Base-by-base conservation (phyloP, 2,329 filamentous ascomycete species). In the Pseudocercospora ulei region DNA sequence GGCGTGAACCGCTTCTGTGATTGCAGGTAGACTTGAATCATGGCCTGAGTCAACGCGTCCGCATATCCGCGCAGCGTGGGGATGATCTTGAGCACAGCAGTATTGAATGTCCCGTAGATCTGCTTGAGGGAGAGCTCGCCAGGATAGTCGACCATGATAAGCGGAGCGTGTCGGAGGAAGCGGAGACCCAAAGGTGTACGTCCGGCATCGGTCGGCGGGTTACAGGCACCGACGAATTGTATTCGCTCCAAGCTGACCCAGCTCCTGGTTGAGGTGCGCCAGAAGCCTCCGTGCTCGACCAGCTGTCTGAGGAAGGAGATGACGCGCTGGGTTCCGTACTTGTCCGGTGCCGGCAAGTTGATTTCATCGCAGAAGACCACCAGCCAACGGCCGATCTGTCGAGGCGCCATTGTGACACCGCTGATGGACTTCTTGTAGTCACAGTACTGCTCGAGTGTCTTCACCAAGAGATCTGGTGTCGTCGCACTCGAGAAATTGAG, bases 331-430 rank as follows among this genome's bases (percentile, higher is more conserved):
- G 92, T 98, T 39, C 87, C 88, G 60, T 99, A 99, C 55, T 86
- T 88, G 65, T 99, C 90, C 3, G 90, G 90, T 3, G 90, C 88
- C 4, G 90, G 90, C 69, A 99, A 72, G 64, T 99, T 99, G 67
- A 99, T 98, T 62, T 99, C 90, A 60, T 99, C 90, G 56, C 90
- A 99, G 72, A 99, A 99, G 47, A 99, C 77, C 29, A 99, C 88
- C 23, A 99, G 73, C 90, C 90, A 99, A 52, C 88, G 80, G 13
- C 90, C 90, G 53, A 98, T 93, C 60, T 98, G 92, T 4, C 82
- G 93, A 0, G 90, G 90, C 14, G 88, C 93, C 49, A 99, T 80
- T 55, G 95, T 82, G 12, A 96, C 86, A 26, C 90, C 90, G 58
- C 90, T 96, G 31, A 96, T 69, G 0, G 90, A 96, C 73, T 98